Evolutionary conservation across 2,329 filamentous ascomycete genomes (phyloP).

Genomic region (Alternaria panax): DNA sequence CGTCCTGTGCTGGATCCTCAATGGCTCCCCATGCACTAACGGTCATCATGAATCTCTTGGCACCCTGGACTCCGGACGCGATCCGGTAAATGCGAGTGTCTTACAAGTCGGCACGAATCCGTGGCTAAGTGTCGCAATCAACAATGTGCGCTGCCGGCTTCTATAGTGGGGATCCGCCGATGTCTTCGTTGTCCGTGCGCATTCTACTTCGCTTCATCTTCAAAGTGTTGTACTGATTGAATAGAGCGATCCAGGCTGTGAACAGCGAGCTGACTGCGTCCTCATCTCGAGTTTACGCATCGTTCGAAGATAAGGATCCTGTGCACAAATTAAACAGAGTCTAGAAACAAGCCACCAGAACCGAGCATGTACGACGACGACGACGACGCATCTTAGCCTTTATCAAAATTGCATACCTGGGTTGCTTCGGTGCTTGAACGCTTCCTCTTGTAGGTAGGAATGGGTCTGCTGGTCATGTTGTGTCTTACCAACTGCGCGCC

Average conservation of each 20-base stretch:
- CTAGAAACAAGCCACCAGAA: conserved; percentile 4
- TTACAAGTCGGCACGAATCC: conserved; percentile 28
- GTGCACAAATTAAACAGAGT: conserved; percentile 3
- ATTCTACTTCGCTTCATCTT: conserved; percentile 33
- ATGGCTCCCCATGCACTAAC: conserved; percentile 36
- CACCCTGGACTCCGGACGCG: conserved; percentile 28
- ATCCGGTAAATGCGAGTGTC: conserved; percentile 21
- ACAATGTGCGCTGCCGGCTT: conserved; percentile 30
- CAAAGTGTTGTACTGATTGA: conserved; percentile 13
- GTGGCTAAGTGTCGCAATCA: conserved; percentile 21
- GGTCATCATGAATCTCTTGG: conserved; percentile 7
- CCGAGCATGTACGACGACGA: background rate
- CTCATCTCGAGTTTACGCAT: conserved; percentile 1
- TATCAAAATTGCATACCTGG: conserved; percentile 2
- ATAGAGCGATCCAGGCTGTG: background rate
- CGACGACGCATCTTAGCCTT: background rate
- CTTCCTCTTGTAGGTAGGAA: background rate
- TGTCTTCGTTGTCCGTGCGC: conserved; percentile 23
- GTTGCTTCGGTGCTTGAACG: background rate
- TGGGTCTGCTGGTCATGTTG: conserved; percentile 1
- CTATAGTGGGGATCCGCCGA: conserved; percentile 22
- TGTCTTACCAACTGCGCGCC: conserved; percentile 6
- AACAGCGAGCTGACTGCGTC: conserved; percentile 4
- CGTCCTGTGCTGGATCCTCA: background rate
- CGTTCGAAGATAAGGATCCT: background rate